Percentiles rank a stretch among this genome's conserved stretches.
These are phyloP conservation scores for Rhizoclosmatium globosum DNA, from an alignment of 192 early-diverging fungal genomes.

Conservation along the genomic window DNA sequence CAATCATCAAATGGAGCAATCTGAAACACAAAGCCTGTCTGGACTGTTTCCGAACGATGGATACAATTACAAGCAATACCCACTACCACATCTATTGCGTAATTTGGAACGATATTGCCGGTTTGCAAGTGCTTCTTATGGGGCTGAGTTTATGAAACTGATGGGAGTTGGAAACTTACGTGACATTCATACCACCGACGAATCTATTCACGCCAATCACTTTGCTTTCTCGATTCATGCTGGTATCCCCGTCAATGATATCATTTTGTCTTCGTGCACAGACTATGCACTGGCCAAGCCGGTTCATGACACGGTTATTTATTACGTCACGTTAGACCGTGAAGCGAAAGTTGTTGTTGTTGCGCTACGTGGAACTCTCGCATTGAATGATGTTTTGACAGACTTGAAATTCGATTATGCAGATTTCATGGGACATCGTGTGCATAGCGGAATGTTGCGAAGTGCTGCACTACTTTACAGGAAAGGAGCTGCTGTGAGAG, in stretches of 20 bases:
- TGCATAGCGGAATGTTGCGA: slow-evolving; percentile 87
- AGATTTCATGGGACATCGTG: slow-evolving; percentile 48
- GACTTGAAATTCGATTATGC: slow-evolving; percentile 53
- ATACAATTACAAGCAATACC: slow-evolving; percentile 39
- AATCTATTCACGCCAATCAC: slow-evolving; percentile 57
- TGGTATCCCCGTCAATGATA: slow-evolving; percentile 57
- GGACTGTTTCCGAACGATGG: background rate
- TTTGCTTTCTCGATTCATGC: slow-evolving; percentile 59
- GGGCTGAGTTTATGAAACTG: slow-evolving; percentile 44
- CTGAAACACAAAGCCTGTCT: background rate
- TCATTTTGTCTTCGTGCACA: slow-evolving; percentile 51
- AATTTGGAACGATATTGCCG: slow-evolving; percentile 54
- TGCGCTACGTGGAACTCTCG: slow-evolving; percentile 58
- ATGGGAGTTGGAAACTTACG: slow-evolving; percentile 52
- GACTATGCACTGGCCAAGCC: slow-evolving; percentile 11
- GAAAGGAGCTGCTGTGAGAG: slow-evolving; percentile 72
- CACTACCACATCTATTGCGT: slow-evolving; percentile 37
- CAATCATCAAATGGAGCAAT: slow-evolving; percentile 11
- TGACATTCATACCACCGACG: slow-evolving; percentile 47
- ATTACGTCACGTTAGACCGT: slow-evolving; percentile 59
- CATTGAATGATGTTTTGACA: slow-evolving; percentile 57
- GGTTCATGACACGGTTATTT: slow-evolving; percentile 45
- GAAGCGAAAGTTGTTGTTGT: slow-evolving; percentile 53
- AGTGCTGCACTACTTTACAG: slow-evolving; percentile 77
- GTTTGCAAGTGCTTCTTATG: slow-evolving; percentile 59